Conservation (phyloP, 2,329 filamentous ascomycete species). For the Ceratocystis harringtonii region DNA sequence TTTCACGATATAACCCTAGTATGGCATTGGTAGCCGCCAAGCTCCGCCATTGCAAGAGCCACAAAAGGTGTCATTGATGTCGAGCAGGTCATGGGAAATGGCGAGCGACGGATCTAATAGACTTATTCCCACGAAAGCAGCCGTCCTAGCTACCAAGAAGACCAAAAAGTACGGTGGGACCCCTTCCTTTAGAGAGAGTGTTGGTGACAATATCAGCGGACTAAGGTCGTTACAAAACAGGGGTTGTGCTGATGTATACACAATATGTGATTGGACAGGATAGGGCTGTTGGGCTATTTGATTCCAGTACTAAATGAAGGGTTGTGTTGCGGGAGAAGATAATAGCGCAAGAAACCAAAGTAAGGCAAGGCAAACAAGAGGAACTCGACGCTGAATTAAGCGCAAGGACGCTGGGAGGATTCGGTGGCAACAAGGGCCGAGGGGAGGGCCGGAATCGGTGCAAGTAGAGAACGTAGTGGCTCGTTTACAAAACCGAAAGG, state of each 20-base stretch:
- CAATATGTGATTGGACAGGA: conserved; percentile 4
- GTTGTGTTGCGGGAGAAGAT: not conserved
- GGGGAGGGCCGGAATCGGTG: not conserved
- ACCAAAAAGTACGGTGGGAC: not conserved
- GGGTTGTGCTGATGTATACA: conserved; percentile 11
- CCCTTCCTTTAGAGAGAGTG: not conserved
- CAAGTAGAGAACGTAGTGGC: not conserved
- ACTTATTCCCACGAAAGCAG: not conserved
- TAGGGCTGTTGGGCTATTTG: not conserved
- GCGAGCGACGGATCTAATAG: not conserved
- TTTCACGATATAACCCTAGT: not conserved
- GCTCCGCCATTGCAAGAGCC: not conserved
- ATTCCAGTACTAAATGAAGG: not conserved
- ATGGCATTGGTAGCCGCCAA: too few species aligned
- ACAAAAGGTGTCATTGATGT: conserved; percentile 7
- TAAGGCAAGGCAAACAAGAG: not conserved
- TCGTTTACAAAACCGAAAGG: not conserved
- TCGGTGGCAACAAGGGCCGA: conserved; percentile 6
- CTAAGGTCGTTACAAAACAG: too few species aligned
- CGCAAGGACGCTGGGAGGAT: not conserved
- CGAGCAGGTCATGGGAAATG: not conserved
- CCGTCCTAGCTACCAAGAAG: too few species aligned
- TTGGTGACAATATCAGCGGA: too few species aligned
- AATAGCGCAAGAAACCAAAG: not conserved
- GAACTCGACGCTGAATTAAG: not conserved